Conservation (phyloP, 2,329 filamentous ascomycete genomes). For the Paraconiothyrium brasiliense region DNA sequence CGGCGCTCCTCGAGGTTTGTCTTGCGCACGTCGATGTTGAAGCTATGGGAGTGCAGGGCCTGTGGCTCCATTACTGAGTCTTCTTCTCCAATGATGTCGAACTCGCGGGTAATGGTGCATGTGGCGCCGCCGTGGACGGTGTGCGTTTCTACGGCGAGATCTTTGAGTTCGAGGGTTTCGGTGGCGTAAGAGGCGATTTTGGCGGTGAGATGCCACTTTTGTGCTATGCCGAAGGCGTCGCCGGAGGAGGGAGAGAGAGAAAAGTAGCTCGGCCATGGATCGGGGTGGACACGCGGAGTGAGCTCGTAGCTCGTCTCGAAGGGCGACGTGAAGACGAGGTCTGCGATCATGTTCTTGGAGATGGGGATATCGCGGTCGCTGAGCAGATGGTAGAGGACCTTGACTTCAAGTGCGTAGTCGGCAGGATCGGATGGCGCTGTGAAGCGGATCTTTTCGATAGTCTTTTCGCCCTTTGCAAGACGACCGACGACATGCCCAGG, state of each 20-base stretch:
- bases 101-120: slow-evolving; percentile 57
- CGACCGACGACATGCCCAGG: slow-evolving; percentile 50
- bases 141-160: slow-evolving; percentile 70
- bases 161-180: slow-evolving; percentile 68
- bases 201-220: slow-evolving; percentile 82
- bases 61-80: slow-evolving; percentile 66
- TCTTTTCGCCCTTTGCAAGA: slow-evolving; percentile 42
- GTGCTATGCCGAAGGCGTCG: slow-evolving; percentile 71
- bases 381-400: slow-evolving; percentile 78
- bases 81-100: slow-evolving; percentile 16
- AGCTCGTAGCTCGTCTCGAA: slow-evolving; percentile 95
- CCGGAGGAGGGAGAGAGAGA: slow-evolving; percentile 59
- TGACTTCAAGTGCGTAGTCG: slow-evolving; percentile 75
- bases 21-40: slow-evolving; percentile 80
- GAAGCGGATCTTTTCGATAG: slow-evolving; percentile 50
- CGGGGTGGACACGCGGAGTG: slow-evolving; percentile 77
- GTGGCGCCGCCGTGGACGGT: slow-evolving; percentile 69
- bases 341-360: slow-evolving; percentile 74
- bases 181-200: slow-evolving; percentile 78
- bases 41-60: slow-evolving; percentile 75
- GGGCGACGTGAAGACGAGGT: slow-evolving; percentile 78
- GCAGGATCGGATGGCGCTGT: slow-evolving; percentile 56
- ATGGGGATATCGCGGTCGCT: slow-evolving; percentile 85
- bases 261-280: slow-evolving; percentile 90
- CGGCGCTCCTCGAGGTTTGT: slow-evolving; percentile 81